phyloP scores from a whole-genome alignment of 1,139 yeast species.

The Waltiozyma sp. region DNA sequence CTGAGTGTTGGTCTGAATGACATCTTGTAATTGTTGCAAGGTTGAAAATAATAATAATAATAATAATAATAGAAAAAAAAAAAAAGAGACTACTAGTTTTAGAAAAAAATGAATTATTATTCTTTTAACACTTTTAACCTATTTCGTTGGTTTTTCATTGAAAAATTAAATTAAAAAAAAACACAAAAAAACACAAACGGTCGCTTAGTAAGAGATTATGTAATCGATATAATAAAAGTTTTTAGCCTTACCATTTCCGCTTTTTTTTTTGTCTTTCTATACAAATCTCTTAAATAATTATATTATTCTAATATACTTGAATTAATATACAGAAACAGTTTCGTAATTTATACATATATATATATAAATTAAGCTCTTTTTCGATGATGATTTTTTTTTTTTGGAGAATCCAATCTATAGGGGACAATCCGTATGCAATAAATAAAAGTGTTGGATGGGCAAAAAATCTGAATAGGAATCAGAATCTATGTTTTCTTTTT shows the following conservation, averaged over 20 bases:
- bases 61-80: too few relatives aligned
- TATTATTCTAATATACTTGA: neutral
- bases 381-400: neutral
- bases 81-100: too few relatives aligned
- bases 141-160: neutral
- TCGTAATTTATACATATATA: too few relatives aligned
- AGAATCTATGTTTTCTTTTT: constrained; percentile 81
- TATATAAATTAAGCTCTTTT: too few relatives aligned
- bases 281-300: neutral
- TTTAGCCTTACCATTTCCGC: too few relatives aligned
- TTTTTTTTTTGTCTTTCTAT: too few relatives aligned
- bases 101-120: too few relatives aligned
- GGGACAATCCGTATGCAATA: neutral
- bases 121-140: neutral
- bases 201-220: neutral
- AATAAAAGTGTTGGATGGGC: neutral
- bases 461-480: constrained; percentile 2
- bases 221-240: too few relatives aligned
- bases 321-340: neutral
- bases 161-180: too few relatives aligned
- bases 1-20: neutral
- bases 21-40: too few relatives aligned
- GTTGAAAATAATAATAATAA: too few relatives aligned
- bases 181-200: too few relatives aligned
- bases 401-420: neutral